phyloP scores from a whole-genome alignment of 2,329 filamentous ascomycete species.

The Nigrograna mackinnonii region DNA sequence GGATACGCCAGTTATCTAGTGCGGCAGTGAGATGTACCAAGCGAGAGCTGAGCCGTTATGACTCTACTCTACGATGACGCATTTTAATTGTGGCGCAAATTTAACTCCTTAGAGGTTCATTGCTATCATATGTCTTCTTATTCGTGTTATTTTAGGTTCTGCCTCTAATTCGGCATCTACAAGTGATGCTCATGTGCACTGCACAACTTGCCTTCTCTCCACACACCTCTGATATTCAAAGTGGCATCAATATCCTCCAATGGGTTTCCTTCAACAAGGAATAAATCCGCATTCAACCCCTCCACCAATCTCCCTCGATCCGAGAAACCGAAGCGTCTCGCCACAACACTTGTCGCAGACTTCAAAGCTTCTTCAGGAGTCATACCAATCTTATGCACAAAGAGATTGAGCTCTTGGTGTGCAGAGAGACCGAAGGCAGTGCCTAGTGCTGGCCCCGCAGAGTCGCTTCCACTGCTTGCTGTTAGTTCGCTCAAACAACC shows the following conservation, averaged over 20 bases:
- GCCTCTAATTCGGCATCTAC: no score
- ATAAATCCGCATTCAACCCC: slow-evolving; percentile 46
- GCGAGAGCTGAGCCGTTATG: no score
- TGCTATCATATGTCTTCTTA: no score
- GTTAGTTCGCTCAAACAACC: slow-evolving; percentile 7
- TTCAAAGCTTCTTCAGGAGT: slow-evolving; percentile 45
- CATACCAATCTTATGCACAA: slow-evolving; percentile 48
- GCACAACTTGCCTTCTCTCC: slow-evolving; percentile 43
- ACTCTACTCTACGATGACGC: no score
- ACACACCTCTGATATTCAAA: slow-evolving; percentile 47
- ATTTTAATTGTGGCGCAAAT: no score
- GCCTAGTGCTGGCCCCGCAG: slow-evolving; percentile 47
- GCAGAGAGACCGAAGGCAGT: slow-evolving; percentile 48
- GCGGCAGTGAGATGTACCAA: no score
- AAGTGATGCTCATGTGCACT: slow-evolving; percentile 26
- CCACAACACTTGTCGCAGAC: slow-evolving; percentile 45
- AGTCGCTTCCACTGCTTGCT: slow-evolving; percentile 43
- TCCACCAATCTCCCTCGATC: slow-evolving; percentile 46
- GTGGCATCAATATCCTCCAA: slow-evolving; percentile 45
- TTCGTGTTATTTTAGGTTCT: no score
- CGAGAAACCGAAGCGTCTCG: slow-evolving; percentile 43
- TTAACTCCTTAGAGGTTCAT: no score
- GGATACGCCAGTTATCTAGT: no score
- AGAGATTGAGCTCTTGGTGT: slow-evolving; percentile 47
- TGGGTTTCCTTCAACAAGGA: slow-evolving; percentile 50